Evolutionary conservation across 495 filamentous ascomycete species (phyloP), one percentile per base, ranked within the genome.

Genomic region (Melanomma pulvis-pyrius): DNA sequence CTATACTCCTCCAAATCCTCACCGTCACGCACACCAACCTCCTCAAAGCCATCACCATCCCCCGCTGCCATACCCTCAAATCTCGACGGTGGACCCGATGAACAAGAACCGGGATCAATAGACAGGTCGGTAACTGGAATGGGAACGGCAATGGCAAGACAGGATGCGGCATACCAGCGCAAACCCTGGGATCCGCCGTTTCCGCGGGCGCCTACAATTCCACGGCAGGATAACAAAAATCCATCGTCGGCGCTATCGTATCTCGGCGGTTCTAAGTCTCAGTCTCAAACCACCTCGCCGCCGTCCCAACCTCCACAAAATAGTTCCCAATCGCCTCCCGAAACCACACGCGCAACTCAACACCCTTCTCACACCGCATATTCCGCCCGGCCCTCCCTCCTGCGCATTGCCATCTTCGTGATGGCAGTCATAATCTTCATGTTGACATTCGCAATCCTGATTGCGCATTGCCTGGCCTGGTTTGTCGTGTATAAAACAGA

Each of bases 161-260:
- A 48, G 46, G 32, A 48, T 24, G n/a, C 46, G 25, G 25, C 49
- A 30, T 30, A n/a, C 21, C 49, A 54, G 26, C 25, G 29, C 25
- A 67, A 67, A 44, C 64, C 64, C 0, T 67, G 64, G 64, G 58
- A 67, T 46, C 64, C 64, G 13, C 64, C 64, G 41, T 67, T 67
- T 24, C 57, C 64, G 11, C 48, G 22, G 17, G 21, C 39, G 13
- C 39, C 39, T 7, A 12, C 48, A 19, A 51, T 25, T 9, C 48
- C 2, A 12, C 3, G 7, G 48, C 19, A 25, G 4, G 22, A 25
- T 8, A 25, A 51, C 3, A n/a, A 4, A 4, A 44, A 44, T 44
- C 39, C 39, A 44, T 44, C 39, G 13, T 44, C 39, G 8, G 9
- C 9, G 39, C 3, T 44, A 12, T 44, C 39, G 39, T 44, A 44